These are phyloP conservation scores for Xanthoconium separans DNA, from an alignment of 1,284 basidiomycete genomes.

Conservation along the genomic window DNA sequence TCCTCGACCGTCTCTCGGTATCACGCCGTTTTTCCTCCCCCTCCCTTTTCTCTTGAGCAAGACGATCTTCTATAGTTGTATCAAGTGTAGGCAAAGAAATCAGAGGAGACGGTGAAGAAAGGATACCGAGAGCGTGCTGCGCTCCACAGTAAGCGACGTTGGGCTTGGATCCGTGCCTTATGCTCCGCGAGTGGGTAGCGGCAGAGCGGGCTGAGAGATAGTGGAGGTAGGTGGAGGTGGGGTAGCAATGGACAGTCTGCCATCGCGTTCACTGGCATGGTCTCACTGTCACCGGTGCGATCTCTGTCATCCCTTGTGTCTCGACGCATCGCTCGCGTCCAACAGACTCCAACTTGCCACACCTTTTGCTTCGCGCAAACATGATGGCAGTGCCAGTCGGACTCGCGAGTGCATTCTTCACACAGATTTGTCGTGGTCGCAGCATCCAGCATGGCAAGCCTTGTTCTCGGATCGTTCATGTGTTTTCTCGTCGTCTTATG, in stretches of 20 bases:
- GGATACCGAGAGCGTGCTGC: conserved; percentile 83
- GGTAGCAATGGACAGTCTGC: conserved; percentile 33
- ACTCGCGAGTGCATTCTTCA: conserved; percentile 10
- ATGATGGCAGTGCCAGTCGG: too few relatives aligned
- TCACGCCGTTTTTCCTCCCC: conserved; percentile 76
- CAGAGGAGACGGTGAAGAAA: conserved; percentile 46
- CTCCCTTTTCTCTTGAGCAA: conserved; percentile 82
- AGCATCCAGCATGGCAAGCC: conserved; percentile 77
- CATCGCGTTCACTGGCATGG: conserved; percentile 31
- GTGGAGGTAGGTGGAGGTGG: conserved; percentile 43
- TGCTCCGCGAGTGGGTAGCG: conserved; percentile 66
- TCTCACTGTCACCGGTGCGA: conserved; percentile 39
- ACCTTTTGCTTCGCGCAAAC: too few relatives aligned
- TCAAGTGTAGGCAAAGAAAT: conserved; percentile 53
- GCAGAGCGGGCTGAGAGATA: conserved; percentile 36
- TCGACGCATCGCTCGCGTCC: conserved; percentile 74
- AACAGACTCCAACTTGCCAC: too few relatives aligned
- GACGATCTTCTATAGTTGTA: conserved; percentile 76
- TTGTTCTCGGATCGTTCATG: conserved; percentile 92
- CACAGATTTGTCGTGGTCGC: conserved; percentile 80
- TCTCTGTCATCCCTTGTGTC: conserved; percentile 91
- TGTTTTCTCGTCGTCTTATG: conserved; percentile 82
- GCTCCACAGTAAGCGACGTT: conserved; percentile 80
- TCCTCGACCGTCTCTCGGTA: conserved; percentile 77
- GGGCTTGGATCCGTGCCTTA: conserved; percentile 74